Evolutionary conservation across 345 rosid genomes (phyloP).

Genomic region (Populus davidiana): DNA sequence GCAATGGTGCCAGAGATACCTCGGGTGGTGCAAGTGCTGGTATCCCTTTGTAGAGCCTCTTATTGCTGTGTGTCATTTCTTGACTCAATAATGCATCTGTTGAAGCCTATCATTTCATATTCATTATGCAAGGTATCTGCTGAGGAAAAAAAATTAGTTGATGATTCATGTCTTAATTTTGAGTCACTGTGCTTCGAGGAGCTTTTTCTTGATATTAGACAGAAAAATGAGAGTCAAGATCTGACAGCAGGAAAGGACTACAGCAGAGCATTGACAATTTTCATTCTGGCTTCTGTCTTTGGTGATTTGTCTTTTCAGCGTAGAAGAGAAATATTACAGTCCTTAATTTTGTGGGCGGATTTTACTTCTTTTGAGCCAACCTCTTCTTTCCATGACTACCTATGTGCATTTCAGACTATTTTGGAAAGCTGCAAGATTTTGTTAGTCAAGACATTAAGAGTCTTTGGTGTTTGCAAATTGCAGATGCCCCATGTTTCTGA

Average conservation of each 20-base stretch:
- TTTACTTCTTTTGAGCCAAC: constrained; percentile 60
- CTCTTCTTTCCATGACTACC: constrained; percentile 61
- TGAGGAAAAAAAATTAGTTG: constrained; percentile 45
- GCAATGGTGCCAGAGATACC: constrained; percentile 82
- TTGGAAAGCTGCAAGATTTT: constrained; percentile 58
- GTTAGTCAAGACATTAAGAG: constrained; percentile 40
- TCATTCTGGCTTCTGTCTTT: constrained; percentile 55
- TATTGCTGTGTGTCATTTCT: constrained; percentile 69
- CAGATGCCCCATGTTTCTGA: constrained; percentile 33
- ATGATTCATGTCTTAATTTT: constrained; percentile 59
- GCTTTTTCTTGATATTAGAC: constrained; percentile 49
- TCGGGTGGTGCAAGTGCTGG: constrained; percentile 64
- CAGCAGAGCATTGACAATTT: constrained; percentile 52
- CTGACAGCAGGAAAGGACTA: constrained; percentile 32
- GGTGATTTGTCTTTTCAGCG: constrained; percentile 56
- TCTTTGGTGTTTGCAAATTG: constrained; percentile 42
- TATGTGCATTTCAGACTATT: constrained; percentile 57
- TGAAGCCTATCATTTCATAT: constrained; percentile 74
- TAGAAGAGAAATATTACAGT: constrained; percentile 49
- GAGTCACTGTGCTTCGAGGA: constrained; percentile 75
- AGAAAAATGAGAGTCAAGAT: constrained; percentile 35
- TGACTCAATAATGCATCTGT: constrained; percentile 45
- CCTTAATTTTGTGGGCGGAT: constrained; percentile 55
- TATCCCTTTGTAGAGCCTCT: constrained; percentile 56
- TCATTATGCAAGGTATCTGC: constrained; percentile 51